Base-by-base conservation (phyloP, 345 rosid genomes). In the Lepidium africanum region DNA sequence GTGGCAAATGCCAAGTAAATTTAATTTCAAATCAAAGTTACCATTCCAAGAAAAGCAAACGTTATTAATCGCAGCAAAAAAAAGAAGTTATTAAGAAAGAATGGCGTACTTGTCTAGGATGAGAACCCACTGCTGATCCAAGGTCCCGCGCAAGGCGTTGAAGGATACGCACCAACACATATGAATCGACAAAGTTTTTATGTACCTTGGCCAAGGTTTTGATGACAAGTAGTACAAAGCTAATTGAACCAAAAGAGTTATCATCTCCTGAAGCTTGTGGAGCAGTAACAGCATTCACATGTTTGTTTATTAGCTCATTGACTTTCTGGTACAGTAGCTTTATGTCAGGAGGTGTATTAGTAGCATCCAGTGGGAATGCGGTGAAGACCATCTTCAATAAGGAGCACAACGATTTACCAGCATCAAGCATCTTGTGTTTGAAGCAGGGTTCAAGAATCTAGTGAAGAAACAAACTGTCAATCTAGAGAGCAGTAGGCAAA, bases 401-500 rank as follows among this genome's bases (percentile, higher is more conserved):
- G 74, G 89, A 85, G 81, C 97, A 91, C 55, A 94, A 77, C 32
- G 99, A 94, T 82, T 87, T 86, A 63, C 99, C 99, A 59, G 99
- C 88, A 75, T 94, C 99, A 59, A 89, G 71, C 96, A 89, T 82
- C 79, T 86, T 94, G 80, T 86, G 79, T 78, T 94, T 94, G 86
- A 94, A 91, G 76, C 97, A 94, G 7, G 93, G 97, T 80, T 94
- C 99, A 52, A 94, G 86, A 85, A 94, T 89, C 99, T 94, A 88
- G 50, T 63, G 62, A 67, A 35, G 46, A 40, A 65, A 60, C 40
- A 76, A 78, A 16, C 54, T 36, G 50, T 48, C 19, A 61, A 52
- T 59, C 62, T 15, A 14, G 47, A 25, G 32, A 25, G 76, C 10
- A 60, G 40, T 42, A 37, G 19, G 58, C n/a, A 65, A 70, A 70